These are phyloP conservation scores for Dimocarpus longan DNA, from an alignment of 345 rosid genomes.

Conservation along the genomic window DNA sequence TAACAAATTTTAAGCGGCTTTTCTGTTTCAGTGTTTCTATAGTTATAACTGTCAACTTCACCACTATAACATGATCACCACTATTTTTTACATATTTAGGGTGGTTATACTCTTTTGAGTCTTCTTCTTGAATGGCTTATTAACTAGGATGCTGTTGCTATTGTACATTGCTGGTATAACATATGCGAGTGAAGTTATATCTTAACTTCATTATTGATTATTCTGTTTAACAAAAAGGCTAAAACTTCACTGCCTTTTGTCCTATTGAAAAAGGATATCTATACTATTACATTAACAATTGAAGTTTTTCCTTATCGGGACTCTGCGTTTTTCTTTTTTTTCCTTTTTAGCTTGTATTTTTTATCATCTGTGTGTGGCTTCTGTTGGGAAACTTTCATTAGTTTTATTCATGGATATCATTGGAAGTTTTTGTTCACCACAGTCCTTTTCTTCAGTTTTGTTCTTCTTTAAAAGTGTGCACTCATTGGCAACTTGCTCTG, in stretches of 20 bases:
- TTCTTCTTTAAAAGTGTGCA: conserved; percentile 16
- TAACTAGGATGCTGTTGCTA: not conserved
- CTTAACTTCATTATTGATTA: not conserved
- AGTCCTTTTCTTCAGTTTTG: not conserved
- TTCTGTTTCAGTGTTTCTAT: not conserved
- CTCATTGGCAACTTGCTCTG: conserved; percentile 18
- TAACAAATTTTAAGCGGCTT: not conserved
- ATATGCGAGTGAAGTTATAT: not conserved
- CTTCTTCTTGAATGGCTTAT: not conserved
- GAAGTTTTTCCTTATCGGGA: not conserved
- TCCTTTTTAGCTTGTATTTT: not conserved
- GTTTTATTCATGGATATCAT: not conserved
- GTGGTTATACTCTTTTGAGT: not conserved
- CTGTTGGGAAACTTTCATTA: not conserved
- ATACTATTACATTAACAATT: not conserved
- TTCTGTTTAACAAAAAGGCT: not conserved
- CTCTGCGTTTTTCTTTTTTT: not conserved
- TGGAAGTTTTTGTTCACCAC: conserved; percentile 2
- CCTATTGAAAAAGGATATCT: not conserved
- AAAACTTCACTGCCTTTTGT: not conserved
- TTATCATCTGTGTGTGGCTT: not conserved
- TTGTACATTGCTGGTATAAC: not conserved
- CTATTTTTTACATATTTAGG: not conserved
- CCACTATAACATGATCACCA: not conserved
- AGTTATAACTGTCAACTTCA: not conserved